Percentiles rank a stretch among this genome's conserved stretches.
phyloP scores from a whole-genome alignment of 805 yeast species.

The Ogataea paraovalis region DNA sequence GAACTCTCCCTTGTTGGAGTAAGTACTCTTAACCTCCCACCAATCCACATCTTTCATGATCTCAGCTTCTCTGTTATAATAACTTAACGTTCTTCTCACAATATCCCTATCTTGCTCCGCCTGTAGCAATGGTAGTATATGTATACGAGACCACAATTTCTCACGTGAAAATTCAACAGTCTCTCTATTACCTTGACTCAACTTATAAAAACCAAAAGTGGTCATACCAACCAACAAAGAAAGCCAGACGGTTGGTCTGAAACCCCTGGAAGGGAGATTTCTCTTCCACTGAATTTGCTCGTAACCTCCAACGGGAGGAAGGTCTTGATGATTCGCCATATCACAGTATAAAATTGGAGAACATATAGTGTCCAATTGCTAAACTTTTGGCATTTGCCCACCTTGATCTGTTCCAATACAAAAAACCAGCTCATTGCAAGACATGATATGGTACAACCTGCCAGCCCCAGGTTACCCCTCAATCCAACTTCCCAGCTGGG shows the following conservation, averaged over 20 bases:
- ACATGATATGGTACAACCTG: too few species aligned
- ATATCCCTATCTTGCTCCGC: constrained; percentile 81
- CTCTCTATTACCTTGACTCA: constrained; percentile 66
- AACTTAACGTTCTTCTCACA: constrained; percentile 65
- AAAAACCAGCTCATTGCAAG: too few species aligned
- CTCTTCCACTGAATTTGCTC: constrained; percentile 88
- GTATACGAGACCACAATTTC: constrained; percentile 70
- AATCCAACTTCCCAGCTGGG: too few species aligned
- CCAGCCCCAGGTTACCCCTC: not conserved
- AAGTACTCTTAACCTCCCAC: constrained; percentile 50
- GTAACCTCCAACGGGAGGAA: constrained; percentile 85
- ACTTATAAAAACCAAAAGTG: constrained; percentile 67
- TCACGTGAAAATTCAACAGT: constrained; percentile 73
- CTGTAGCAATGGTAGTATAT: constrained; percentile 65
- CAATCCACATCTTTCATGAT: constrained; percentile 60
- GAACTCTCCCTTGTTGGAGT: constrained; percentile 32
- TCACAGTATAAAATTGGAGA: too few species aligned
- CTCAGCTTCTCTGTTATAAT: constrained; percentile 65
- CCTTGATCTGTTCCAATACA: too few species aligned
- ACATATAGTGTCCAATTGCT: too few species aligned
- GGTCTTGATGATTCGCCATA: constrained; percentile 53
- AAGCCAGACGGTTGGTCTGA: constrained; percentile 70
- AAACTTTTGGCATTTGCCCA: too few species aligned
- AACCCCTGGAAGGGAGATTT: constrained; percentile 80
- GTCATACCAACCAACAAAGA: constrained; percentile 60